phyloP scores from a whole-genome alignment of 345 rosid genomes.

The Brassica napus region DNA sequence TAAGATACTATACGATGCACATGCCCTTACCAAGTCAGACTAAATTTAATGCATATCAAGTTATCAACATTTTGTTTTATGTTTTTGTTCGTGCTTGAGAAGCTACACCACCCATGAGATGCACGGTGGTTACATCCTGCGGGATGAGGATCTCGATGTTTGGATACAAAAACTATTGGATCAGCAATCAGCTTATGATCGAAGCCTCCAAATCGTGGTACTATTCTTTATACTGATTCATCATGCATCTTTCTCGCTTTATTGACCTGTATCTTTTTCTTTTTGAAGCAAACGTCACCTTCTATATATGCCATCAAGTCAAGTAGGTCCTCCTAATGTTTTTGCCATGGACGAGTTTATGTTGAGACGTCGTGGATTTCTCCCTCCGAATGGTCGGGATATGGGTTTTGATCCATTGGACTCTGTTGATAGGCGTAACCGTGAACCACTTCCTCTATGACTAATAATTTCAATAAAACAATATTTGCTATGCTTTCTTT shows the following conservation, averaged over 20 bases:
- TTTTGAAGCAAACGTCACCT: conserved; percentile 59
- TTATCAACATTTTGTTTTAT: too few relatives aligned
- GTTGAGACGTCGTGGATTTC: conserved; percentile 48
- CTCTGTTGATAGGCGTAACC: conserved; percentile 45
- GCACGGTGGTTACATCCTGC: conserved; percentile 48
- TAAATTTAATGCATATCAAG: too few relatives aligned
- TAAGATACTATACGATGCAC: too few relatives aligned
- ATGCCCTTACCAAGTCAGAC: too few relatives aligned
- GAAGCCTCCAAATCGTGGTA: conserved; percentile 75
- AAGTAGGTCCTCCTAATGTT: conserved; percentile 49
- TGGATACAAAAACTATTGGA: conserved; percentile 67
- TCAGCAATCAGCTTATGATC: conserved; percentile 91
- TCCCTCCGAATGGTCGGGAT: conserved; percentile 41
- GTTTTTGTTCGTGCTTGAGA: conserved; percentile 32
- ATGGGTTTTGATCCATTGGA: too few relatives aligned
- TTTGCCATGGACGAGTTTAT: conserved; percentile 48
- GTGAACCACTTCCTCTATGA: conserved; percentile 48
- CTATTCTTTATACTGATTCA: not conserved
- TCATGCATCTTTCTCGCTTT: not conserved
- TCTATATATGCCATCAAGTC: conserved; percentile 51
- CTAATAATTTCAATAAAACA: not conserved
- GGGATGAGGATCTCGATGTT: conserved; percentile 58
- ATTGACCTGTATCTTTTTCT: conserved; percentile 26
- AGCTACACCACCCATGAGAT: conserved; percentile 45
- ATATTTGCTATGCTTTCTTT: not conserved